These are phyloP conservation scores for Vitis rotundifolia DNA, from an alignment of 164 flowering plant species.

Conservation along the genomic window DNA sequence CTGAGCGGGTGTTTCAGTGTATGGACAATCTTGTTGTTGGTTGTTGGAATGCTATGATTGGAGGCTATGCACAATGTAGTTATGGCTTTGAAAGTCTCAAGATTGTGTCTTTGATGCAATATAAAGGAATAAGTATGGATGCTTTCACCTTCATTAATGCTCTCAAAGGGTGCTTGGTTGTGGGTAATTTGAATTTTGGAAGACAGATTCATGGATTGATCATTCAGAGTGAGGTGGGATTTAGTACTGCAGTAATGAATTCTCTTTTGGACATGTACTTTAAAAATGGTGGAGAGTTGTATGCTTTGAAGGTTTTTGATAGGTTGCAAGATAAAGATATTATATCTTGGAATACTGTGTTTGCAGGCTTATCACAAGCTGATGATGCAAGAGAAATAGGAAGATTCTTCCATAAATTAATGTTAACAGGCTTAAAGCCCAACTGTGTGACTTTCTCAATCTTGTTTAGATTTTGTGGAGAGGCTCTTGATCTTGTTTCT, in stretches of 20 bases:
- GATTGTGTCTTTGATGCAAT: conserved; percentile 28
- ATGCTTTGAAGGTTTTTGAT: conserved; percentile 37
- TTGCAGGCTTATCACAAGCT: conserved; percentile 30
- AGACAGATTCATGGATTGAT: conserved; percentile 51
- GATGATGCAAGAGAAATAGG: conserved; percentile 27
- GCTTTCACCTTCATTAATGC: conserved; percentile 40
- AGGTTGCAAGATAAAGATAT: conserved; percentile 39
- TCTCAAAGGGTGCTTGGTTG: conserved; percentile 40
- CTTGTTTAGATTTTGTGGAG: conserved; percentile 47
- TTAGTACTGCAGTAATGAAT: conserved; percentile 33
- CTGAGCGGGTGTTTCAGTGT: conserved; percentile 32
- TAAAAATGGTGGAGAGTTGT: conserved; percentile 24
- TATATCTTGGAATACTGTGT: conserved; percentile 53
- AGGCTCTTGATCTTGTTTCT: conserved; percentile 27
- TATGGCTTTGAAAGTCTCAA: conserved; percentile 30
- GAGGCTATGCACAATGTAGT: conserved; percentile 47
- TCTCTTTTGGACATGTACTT: conserved; percentile 54
- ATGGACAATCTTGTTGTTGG: conserved; percentile 32
- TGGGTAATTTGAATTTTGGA: conserved; percentile 32
- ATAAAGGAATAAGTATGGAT: conserved; percentile 30
- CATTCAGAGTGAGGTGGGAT: conserved; percentile 21
- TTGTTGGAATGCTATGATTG: conserved; percentile 63
- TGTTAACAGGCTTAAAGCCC: conserved; percentile 32
- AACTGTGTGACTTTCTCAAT: conserved; percentile 45
- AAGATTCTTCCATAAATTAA: conserved; percentile 29